These are phyloP conservation scores for Penicillium sp. DNA, from an alignment of 2,329 filamentous ascomycete genomes.

Conservation along the genomic window DNA sequence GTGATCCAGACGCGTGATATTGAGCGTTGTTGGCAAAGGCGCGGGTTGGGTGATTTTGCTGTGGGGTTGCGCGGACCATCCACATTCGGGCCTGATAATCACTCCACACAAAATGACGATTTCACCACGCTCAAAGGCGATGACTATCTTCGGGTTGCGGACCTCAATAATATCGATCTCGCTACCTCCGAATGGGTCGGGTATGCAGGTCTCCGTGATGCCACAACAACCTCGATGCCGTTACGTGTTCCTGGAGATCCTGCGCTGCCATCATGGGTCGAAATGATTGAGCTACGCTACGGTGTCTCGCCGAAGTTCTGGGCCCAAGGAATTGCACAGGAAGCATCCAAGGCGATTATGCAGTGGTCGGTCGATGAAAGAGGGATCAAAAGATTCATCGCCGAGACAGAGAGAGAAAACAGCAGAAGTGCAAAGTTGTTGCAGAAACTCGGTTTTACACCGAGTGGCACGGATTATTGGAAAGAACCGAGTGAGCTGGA, in stretches of 20 bases:
- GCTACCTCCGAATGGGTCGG: slow-evolving; percentile 16
- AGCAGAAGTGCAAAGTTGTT: slow-evolving; percentile 19
- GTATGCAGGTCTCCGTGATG: slow-evolving; percentile 22
- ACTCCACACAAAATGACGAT: background rate
- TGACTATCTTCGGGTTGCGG: background rate
- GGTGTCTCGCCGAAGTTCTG: slow-evolving; percentile 20
- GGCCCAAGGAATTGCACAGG: slow-evolving; percentile 22
- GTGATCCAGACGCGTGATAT: slow-evolving; percentile 18
- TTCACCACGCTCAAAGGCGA: background rate
- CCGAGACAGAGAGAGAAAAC: slow-evolving; percentile 26
- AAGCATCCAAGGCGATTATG: slow-evolving; percentile 21
- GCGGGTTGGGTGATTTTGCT: slow-evolving; percentile 16
- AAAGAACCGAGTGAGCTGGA: slow-evolving; percentile 19
- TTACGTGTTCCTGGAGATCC: slow-evolving; percentile 8
- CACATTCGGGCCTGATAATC: background rate
- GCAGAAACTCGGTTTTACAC: slow-evolving; percentile 22
- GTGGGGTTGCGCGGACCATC: slow-evolving; percentile 10
- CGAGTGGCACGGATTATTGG: slow-evolving; percentile 21
- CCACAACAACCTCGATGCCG: slow-evolving; percentile 18
- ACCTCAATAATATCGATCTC: background rate
- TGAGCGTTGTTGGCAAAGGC: slow-evolving; percentile 7
- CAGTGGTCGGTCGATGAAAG: slow-evolving; percentile 17
- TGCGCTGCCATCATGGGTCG: slow-evolving; percentile 16
- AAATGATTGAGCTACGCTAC: slow-evolving; percentile 29
- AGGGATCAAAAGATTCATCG: slow-evolving; percentile 22